Percentiles rank a stretch among this genome's conserved stretches.
Evolutionary conservation across 192 early-diverging fungal species (phyloP).

Genomic region (Coemansia sp.): DNA sequence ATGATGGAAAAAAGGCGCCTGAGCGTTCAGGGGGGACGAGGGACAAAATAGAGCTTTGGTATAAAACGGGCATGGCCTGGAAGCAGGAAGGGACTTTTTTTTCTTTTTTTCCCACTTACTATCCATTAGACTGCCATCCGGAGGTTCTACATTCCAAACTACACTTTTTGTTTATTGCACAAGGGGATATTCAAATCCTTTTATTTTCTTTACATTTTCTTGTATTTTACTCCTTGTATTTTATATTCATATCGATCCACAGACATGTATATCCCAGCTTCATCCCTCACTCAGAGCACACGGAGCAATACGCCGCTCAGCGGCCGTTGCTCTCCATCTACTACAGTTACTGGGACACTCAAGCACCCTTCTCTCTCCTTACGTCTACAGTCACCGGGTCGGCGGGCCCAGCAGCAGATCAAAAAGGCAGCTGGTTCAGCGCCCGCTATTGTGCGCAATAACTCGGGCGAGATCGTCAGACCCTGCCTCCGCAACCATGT

Average conservation of each 20-base stretch:
- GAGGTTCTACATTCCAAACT: not conserved
- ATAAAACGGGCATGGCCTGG: not conserved
- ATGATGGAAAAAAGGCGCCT: not conserved
- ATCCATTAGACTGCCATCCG: not conserved
- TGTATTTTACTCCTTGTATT: constrained; percentile 5
- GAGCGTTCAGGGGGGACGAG: not conserved
- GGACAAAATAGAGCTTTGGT: not conserved
- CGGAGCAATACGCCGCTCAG: constrained; percentile 20
- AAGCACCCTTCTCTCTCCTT: constrained; percentile 12
- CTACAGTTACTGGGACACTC: not conserved
- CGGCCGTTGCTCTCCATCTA: constrained; percentile 15
- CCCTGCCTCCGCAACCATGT: constrained; percentile 42
- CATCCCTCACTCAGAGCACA: constrained; percentile 10
- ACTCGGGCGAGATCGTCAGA: constrained; percentile 52
- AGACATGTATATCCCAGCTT: constrained; percentile 51
- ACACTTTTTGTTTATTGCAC: not conserved
- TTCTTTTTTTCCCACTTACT: not conserved
- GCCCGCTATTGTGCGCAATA: constrained; percentile 42
- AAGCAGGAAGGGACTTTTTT: not conserved
- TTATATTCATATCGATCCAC: not conserved
- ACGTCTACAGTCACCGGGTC: constrained; percentile 12
- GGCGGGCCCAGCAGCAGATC: constrained; percentile 11
- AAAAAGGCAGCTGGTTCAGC: constrained; percentile 18
- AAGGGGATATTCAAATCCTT: not conserved
- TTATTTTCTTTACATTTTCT: not conserved